Evolutionary conservation across 1,284 basidiomycete species (phyloP).

Genomic region (Austropuccinia psidii): DNA sequence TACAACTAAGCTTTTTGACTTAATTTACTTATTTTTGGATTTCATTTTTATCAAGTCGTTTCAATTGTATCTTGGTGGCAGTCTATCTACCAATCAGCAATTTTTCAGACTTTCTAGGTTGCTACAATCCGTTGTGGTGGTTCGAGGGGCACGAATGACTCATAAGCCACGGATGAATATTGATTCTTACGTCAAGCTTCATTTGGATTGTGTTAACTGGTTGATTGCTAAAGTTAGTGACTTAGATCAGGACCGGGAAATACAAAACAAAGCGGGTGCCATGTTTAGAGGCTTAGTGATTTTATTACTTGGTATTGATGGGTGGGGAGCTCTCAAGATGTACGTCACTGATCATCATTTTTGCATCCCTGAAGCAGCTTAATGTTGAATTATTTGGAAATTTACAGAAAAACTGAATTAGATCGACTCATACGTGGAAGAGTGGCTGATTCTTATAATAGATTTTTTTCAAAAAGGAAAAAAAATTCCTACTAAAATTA

Average conservation of each 20-base stretch:
- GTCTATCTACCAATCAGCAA: constrained; percentile 13
- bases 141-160: constrained; percentile 44
- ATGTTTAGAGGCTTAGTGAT: constrained; percentile 44
- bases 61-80: constrained; percentile 10
- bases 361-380: too few species aligned
- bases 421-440: too few species aligned
- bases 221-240: constrained; percentile 41
- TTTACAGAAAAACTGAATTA: too few species aligned
- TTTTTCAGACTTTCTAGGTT: constrained; percentile 43
- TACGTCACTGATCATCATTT: too few species aligned
- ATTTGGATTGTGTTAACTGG: constrained; percentile 43
- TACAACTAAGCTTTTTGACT: not conserved
- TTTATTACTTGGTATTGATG: constrained; percentile 41
- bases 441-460: too few species aligned
- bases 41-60: constrained; percentile 20
- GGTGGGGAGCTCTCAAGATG: constrained; percentile 44
- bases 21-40: not conserved
- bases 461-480: too few species aligned
- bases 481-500: too few species aligned
- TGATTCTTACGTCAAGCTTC: constrained; percentile 41
- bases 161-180: constrained; percentile 42
- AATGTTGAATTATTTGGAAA: too few species aligned
- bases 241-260: constrained; percentile 40
- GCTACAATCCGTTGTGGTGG: constrained; percentile 42
- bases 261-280: constrained; percentile 37